Evolutionary conservation across 75 land plant genomes (phyloP).

Genomic region (Gnetum montanum): DNA sequence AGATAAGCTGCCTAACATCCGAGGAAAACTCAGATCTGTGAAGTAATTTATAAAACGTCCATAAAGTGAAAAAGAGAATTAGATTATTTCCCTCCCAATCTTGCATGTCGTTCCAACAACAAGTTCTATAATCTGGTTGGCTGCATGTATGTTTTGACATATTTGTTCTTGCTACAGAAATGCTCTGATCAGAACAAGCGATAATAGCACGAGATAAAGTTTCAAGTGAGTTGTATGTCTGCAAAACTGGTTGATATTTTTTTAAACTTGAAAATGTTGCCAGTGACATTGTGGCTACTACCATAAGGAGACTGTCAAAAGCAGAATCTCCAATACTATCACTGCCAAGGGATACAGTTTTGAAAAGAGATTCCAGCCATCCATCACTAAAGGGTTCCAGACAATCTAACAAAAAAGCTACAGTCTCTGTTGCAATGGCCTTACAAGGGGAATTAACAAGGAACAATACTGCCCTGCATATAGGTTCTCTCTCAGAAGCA

Average conservation of each 20-base stretch:
- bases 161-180: slow-evolving; percentile 20
- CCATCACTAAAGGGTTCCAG: slow-evolving; percentile 22
- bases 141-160: slow-evolving; percentile 21
- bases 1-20: slow-evolving; percentile 5
- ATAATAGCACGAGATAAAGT: slow-evolving; percentile 19
- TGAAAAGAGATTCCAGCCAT: slow-evolving; percentile 21
- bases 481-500: slow-evolving; percentile 19
- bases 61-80: slow-evolving; percentile 42
- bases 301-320: slow-evolving; percentile 17
- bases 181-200: slow-evolving; percentile 14
- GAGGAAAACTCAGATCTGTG: slow-evolving; percentile 10
- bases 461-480: slow-evolving; percentile 30
- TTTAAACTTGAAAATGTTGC: slow-evolving; percentile 32
- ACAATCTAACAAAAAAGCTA: slow-evolving; percentile 12
- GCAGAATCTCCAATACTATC: slow-evolving; percentile 8
- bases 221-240: slow-evolving; percentile 15
- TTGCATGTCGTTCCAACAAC: slow-evolving; percentile 30
- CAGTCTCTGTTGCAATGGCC: slow-evolving; percentile 30
- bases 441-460: slow-evolving; percentile 62
- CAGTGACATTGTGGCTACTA: slow-evolving; percentile 29
- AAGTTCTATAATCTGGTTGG: slow-evolving; percentile 16
- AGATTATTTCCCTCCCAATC: slow-evolving; percentile 54
- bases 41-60: slow-evolving; percentile 43
- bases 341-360: slow-evolving; percentile 12
- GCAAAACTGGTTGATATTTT: slow-evolving; percentile 16